Evolutionary conservation across 768 basidiomycete species (phyloP).

Genomic region (Lentinula raphanica): DNA sequence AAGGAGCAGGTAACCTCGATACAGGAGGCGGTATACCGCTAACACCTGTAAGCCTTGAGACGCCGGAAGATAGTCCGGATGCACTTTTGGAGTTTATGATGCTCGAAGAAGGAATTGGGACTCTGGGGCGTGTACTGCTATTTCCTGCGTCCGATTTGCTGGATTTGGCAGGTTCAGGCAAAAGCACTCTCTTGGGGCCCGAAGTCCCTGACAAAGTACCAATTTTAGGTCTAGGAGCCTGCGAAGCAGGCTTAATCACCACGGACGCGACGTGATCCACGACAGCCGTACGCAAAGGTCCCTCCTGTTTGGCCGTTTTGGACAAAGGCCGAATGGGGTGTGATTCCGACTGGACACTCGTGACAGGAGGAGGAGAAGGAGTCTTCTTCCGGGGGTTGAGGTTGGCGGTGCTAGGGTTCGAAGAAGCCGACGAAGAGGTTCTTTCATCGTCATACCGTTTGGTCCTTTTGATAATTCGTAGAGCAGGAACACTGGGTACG

Average conservation of each 20-base stretch:
- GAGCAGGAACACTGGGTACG: slow-evolving; percentile 29
- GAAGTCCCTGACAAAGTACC: background rate
- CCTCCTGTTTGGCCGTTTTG: slow-evolving; percentile 13
- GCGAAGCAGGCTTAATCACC: background rate
- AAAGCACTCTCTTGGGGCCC: slow-evolving; percentile 12
- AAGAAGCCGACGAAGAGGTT: slow-evolving; percentile 9
- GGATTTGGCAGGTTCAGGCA: background rate
- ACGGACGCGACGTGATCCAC: background rate
- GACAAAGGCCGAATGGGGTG: background rate
- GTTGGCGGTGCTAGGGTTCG: background rate
- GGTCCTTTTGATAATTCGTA: slow-evolving; percentile 44
- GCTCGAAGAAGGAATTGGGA: background rate
- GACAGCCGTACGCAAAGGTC: slow-evolving; percentile 33
- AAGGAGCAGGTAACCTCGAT: slow-evolving; percentile 8
- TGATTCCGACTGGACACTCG: background rate
- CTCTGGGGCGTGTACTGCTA: background rate
- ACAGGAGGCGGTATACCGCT: background rate
- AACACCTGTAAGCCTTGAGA: background rate
- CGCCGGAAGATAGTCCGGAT: background rate
- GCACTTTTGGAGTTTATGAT: slow-evolving; percentile 1
- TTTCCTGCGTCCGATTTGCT: background rate
- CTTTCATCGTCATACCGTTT: slow-evolving; percentile 16
- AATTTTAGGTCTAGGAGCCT: background rate
- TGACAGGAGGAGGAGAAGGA: background rate
- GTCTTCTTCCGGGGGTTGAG: background rate